Evolutionary conservation across 768 basidiomycete species (phyloP).

Genomic region (Pulveroboletus sp.): DNA sequence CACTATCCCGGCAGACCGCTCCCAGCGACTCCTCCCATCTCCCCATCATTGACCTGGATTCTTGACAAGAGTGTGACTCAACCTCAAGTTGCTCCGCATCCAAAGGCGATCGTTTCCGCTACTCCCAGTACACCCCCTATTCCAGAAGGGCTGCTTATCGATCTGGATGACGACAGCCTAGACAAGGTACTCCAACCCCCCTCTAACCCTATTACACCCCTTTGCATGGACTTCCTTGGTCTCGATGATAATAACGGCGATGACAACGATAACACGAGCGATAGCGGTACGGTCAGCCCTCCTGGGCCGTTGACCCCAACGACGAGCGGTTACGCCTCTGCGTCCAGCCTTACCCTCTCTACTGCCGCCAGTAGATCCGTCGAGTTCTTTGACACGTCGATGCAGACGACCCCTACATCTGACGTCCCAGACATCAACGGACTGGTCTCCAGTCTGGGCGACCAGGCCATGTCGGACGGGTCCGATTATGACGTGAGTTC

Average conservation of each 20-base stretch:
- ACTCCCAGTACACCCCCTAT: constrained; percentile 34
- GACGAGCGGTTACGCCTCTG: constrained; percentile 23
- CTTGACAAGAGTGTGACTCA: constrained; percentile 27
- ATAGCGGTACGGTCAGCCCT: constrained; percentile 32
- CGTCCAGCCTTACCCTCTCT: constrained; percentile 28
- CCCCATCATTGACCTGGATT: constrained; percentile 33
- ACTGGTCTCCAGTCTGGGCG: constrained; percentile 53
- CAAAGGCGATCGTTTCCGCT: constrained; percentile 18
- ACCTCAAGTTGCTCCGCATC: constrained; percentile 7
- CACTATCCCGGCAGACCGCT: constrained; percentile 34
- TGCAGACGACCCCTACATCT: constrained; percentile 29
- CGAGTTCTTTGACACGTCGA: constrained; percentile 26
- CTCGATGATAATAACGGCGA: constrained; percentile 17
- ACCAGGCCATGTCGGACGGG: constrained; percentile 42
- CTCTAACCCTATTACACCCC: constrained; percentile 12
- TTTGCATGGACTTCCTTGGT: constrained; percentile 24
- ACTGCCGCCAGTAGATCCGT: constrained; percentile 22
- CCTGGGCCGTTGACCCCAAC: constrained; percentile 32
- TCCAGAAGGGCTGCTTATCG: constrained; percentile 52
- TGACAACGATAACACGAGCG: constrained; percentile 25
- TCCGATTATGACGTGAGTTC: constrained; percentile 63
- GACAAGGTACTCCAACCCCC: constrained; percentile 15
- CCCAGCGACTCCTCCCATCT: constrained; percentile 31
- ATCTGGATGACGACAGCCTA: constrained; percentile 44
- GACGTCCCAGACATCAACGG: constrained; percentile 60